These are phyloP conservation scores for Populus alba DNA, from an alignment of 345 rosid genomes.

Conservation along the genomic window DNA sequence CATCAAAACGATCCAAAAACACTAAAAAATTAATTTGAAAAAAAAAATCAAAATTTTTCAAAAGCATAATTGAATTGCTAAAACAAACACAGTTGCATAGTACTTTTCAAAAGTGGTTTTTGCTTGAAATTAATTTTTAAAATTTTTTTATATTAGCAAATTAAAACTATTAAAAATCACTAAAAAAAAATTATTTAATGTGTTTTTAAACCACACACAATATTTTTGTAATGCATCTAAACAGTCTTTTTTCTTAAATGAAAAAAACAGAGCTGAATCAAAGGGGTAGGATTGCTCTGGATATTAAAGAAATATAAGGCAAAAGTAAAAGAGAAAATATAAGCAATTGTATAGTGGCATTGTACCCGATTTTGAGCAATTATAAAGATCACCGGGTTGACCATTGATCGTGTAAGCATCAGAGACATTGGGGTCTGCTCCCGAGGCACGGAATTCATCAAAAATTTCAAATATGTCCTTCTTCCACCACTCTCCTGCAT, in stretches of 20 bases:
- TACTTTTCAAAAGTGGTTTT: no score
- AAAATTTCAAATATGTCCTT: conserved; percentile 28
- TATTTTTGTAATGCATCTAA: background rate
- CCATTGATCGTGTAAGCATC: conserved; percentile 59
- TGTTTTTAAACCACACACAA: background rate
- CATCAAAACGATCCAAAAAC: fast-evolving
- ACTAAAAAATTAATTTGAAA: no score
- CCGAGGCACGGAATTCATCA: conserved; percentile 4
- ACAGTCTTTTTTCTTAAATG: background rate
- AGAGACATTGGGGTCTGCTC: conserved; percentile 33
- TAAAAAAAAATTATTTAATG: no score
- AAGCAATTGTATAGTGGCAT: background rate
- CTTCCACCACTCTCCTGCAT: conserved; percentile 46
- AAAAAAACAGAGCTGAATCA: background rate
- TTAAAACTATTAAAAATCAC: no score
- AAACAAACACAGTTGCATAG: no score
- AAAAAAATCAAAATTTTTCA: no score
- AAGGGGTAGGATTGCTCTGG: no score
- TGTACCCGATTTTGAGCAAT: conserved; percentile 34
- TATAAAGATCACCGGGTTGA: conserved; percentile 44
- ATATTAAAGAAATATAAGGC: background rate
- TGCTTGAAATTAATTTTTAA: no score
- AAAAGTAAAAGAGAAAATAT: background rate
- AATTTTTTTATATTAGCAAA: no score
- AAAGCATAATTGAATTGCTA: no score